phyloP scores from a whole-genome alignment of 306 rosid genomes.

The Macrotyloma uniflorum region DNA sequence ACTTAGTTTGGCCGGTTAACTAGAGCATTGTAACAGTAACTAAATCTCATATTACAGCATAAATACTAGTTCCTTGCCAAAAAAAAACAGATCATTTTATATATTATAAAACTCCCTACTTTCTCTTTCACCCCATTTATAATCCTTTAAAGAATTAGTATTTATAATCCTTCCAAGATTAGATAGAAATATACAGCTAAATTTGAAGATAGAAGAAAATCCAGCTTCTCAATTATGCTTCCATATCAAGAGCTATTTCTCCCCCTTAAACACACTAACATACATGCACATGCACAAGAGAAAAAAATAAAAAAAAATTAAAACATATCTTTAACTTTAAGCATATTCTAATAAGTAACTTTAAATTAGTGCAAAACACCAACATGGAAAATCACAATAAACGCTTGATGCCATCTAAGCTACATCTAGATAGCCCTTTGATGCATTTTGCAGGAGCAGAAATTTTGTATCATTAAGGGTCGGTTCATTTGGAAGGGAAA shows the following conservation, averaged over 20 bases:
- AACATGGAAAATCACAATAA: constrained; percentile 9
- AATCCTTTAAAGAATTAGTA: constrained; percentile 25
- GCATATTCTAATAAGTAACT: background rate
- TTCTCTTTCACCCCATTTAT: constrained; percentile 26
- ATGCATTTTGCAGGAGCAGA: background rate
- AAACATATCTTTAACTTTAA: background rate
- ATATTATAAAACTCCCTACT: constrained; percentile 7
- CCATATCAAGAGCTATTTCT: constrained; percentile 4
- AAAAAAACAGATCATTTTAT: background rate
- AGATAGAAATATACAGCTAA: constrained; percentile 10
- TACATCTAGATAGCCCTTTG: background rate
- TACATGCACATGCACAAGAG: background rate
- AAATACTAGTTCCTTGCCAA: constrained; percentile 21
- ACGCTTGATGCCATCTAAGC: background rate
- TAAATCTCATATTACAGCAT: constrained; percentile 22
- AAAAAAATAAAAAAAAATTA: background rate
- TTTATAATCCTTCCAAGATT: constrained; percentile 21
- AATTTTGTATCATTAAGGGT: background rate
- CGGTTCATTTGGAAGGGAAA: too few relatives aligned
- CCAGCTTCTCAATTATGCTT: background rate
- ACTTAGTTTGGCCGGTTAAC: constrained; percentile 2
- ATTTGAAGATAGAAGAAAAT: constrained; percentile 23
- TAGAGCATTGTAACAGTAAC: constrained; percentile 20
- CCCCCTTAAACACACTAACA: background rate
- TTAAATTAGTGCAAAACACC: constrained; percentile 11